Base-by-base conservation (phyloP, 2,329 filamentous ascomycete species). In the Atkinsonella hypoxylon region DNA sequence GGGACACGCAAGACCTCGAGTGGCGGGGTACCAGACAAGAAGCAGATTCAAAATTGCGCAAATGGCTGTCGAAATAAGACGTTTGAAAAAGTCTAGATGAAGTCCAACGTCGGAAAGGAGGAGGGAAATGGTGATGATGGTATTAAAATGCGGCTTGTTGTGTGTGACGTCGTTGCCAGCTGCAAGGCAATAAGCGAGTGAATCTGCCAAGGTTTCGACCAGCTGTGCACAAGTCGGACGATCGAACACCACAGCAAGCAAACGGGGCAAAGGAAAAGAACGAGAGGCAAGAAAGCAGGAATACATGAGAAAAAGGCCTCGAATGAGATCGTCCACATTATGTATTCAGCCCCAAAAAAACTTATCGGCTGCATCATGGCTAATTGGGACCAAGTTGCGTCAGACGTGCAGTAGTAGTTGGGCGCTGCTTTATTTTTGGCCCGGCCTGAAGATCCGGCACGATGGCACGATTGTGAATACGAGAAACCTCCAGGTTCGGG, bases 391-490 rank as follows among this genome's bases (percentile, higher is more conserved):
- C 31, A 44, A n/a, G 39, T 49, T 13, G 32, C 47, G 43, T 32
- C 47, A 43, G 30, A 26, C 47, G 26, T 49, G 46, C 46, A 48
- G 46, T 41, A 48, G 20, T 41, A 48, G 20, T n/a, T n/a, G n/a
- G 36, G 46, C 36, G 34, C 34, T 36, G 10, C 15, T 36, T 26
- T 30, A 4, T 41, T 22, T 41, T 22, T 42, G 10, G 20, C 47
- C 39, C 26, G 26, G n/a, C 38, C 47, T 36, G 39, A 38, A 22
- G 47, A 40, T 45, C 42, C 32, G 48, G 42, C 32, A 45, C 42
- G 48, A 50, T 50, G 20, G 26, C 42, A 32, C 48, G n/a, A 26
- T 18, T 6, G 18, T 45, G 41, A 45, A 49, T 49, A 49, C 48
- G 48, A 49, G 41, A 20, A 36, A 17, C 32, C n/a, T 45, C 15